Conservation (phyloP, 768 basidiomycete species). For the Pleurotus tuoliensis region DNA sequence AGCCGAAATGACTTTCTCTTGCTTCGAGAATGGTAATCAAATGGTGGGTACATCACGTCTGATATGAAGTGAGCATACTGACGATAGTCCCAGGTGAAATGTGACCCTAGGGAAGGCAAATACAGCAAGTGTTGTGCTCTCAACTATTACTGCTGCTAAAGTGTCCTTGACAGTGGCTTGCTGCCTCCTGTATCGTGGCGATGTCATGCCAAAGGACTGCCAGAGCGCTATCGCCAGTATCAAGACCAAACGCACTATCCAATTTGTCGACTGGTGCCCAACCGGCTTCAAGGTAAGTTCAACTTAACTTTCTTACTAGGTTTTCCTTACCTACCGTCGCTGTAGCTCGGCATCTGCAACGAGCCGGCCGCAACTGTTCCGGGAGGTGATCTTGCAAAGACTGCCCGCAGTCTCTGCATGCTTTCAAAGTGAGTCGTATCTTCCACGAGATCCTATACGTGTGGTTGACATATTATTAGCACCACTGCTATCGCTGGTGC, state of each 20-base stretch:
- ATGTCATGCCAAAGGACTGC: constrained; percentile 95
- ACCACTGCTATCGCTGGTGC: constrained; percentile 93
- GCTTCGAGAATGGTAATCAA: constrained; percentile 95
- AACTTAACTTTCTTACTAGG: not conserved
- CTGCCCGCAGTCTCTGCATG: constrained; percentile 95
- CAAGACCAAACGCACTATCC: constrained; percentile 97
- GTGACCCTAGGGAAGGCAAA: constrained; percentile 97
- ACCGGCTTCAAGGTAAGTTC: constrained; percentile 85
- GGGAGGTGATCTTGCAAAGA: constrained; percentile 93
- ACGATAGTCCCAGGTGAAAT: constrained; percentile 41
- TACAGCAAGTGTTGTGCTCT: constrained; percentile 63
- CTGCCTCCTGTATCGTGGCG: constrained; percentile 89
- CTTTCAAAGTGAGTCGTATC: constrained; percentile 68
- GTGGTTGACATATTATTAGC: constrained; percentile 30
- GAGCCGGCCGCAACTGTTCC: constrained; percentile 91
- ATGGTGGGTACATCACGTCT: constrained; percentile 49
- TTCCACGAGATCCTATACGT: not conserved
- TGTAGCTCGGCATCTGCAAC: constrained; percentile 91
- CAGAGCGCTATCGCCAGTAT: constrained; percentile 89
- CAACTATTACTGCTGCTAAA: not conserved
- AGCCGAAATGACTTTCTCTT: constrained; percentile 96
- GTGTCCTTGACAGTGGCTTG: constrained; percentile 69
- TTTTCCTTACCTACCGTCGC: constrained; percentile 13
- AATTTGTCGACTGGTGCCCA: constrained; percentile 98
- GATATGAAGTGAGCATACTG: not conserved